phyloP scores from a whole-genome alignment of 352 stramenopile genomes.

The Phytopythium sindhum region DNA sequence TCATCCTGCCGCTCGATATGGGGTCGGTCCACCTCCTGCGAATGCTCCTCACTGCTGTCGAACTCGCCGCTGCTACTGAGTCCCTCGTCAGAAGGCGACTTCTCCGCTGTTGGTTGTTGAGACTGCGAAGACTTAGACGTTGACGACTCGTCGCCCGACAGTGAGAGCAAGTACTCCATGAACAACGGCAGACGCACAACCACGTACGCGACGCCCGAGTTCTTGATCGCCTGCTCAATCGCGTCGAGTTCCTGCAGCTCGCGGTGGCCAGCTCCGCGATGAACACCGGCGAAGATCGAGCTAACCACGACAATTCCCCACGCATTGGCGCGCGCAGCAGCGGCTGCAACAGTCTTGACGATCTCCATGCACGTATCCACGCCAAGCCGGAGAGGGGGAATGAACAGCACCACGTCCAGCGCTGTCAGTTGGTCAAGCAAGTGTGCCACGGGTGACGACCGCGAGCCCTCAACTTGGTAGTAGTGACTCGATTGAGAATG shows the following conservation, averaged over 20 bases:
- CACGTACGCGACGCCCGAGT: slow-evolving; percentile 47
- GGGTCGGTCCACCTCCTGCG: neutral
- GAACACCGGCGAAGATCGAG: slow-evolving; percentile 52
- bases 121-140: neutral
- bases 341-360: slow-evolving; percentile 46
- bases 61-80: slow-evolving; percentile 7
- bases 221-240: slow-evolving; percentile 61
- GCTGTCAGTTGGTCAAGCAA: slow-evolving; percentile 58
- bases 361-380: slow-evolving; percentile 50
- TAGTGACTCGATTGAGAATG: slow-evolving; percentile 8
- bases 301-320: slow-evolving; percentile 78
- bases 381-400: slow-evolving; percentile 59
- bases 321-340: slow-evolving; percentile 38
- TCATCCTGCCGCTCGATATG: slow-evolving; percentile 16
- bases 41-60: slow-evolving; percentile 23
- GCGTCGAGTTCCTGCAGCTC: slow-evolving; percentile 55
- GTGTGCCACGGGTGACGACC: slow-evolving; percentile 44
- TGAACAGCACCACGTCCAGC: slow-evolving; percentile 67
- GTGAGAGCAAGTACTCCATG: slow-evolving; percentile 75
- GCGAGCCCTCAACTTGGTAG: slow-evolving; percentile 36
- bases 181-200: slow-evolving; percentile 71
- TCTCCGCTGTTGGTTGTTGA: neutral
- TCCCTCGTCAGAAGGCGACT: neutral
- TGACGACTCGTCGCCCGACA: slow-evolving; percentile 27
- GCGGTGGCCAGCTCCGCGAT: neutral